phyloP scores from a whole-genome alignment of 1,284 basidiomycete species.

The Phaffia rhodozyma region DNA sequence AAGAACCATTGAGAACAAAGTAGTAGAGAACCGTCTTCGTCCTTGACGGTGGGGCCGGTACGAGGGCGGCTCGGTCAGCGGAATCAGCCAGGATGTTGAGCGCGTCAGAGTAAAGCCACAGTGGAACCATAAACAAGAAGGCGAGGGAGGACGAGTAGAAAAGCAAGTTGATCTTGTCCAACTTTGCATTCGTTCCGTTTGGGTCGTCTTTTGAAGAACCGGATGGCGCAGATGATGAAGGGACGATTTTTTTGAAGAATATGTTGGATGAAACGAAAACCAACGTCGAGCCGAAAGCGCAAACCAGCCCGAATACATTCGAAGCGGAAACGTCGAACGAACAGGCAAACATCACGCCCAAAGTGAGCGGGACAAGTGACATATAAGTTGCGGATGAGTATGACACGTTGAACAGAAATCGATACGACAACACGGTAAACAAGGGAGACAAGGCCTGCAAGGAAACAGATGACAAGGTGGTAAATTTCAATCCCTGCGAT shows the following conservation, averaged over 20 bases:
- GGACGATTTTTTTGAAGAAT: slow-evolving; percentile 98
- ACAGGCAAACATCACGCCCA: slow-evolving; percentile 95
- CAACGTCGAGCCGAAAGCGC: slow-evolving; percentile 85
- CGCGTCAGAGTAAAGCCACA: slow-evolving; percentile 81
- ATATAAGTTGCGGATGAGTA: slow-evolving; percentile 86
- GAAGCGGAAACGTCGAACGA: slow-evolving; percentile 81
- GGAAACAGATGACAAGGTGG: neutral
- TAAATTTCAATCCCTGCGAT: neutral
- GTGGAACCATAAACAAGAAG: slow-evolving; percentile 84
- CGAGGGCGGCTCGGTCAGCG: slow-evolving; percentile 29
- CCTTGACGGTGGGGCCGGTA: slow-evolving; percentile 21
- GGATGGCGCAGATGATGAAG: slow-evolving; percentile 42
- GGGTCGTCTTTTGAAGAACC: slow-evolving; percentile 24
- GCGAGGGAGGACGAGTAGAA: slow-evolving; percentile 92
- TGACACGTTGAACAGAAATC: slow-evolving; percentile 77
- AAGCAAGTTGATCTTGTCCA: slow-evolving; percentile 94
- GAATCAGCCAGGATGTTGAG: slow-evolving; percentile 47
- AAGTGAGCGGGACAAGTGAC: slow-evolving; percentile 83
- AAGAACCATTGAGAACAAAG: slow-evolving; percentile 83
- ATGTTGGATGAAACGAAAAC: slow-evolving; percentile 98
- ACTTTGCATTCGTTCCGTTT: slow-evolving; percentile 39
- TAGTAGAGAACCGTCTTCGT: slow-evolving; percentile 42
- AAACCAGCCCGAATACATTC: slow-evolving; percentile 69
- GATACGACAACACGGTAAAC: slow-evolving; percentile 93
- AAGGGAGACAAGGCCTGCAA: slow-evolving; percentile 81